Evolutionary conservation across 768 basidiomycete genomes (phyloP).

Genomic region (Boletus reticulatus): DNA sequence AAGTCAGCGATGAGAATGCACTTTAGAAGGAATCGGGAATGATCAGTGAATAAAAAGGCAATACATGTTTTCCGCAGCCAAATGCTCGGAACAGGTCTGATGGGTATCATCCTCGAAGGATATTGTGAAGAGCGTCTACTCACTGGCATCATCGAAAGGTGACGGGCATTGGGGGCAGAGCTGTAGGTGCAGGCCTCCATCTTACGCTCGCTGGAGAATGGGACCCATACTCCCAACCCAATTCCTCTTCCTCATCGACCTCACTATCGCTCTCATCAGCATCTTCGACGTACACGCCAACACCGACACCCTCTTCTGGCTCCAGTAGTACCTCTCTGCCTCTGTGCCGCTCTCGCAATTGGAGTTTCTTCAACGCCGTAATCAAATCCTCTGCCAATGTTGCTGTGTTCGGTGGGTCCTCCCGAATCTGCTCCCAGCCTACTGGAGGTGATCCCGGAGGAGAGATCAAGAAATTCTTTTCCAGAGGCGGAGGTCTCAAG

Average conservation of each 20-base stretch:
- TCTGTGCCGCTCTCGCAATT: constrained; percentile 44
- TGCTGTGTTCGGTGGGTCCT: constrained; percentile 83
- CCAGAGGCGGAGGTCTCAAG: constrained; percentile 72
- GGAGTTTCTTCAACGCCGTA: constrained; percentile 68
- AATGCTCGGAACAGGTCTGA: constrained; percentile 79
- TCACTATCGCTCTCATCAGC: constrained; percentile 45
- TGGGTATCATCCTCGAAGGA: constrained; percentile 53
- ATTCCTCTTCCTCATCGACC: constrained; percentile 25
- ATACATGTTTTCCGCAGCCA: constrained; percentile 58
- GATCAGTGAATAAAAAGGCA: constrained; percentile 52
- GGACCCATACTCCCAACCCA: constrained; percentile 62
- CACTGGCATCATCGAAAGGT: constrained; percentile 24
- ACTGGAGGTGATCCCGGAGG: constrained; percentile 97
- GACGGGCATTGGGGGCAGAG: constrained; percentile 51
- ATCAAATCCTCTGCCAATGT: constrained; percentile 90
- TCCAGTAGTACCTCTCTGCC: constrained; percentile 61
- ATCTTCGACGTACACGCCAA: constrained; percentile 78
- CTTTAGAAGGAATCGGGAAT: not conserved
- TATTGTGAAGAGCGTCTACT: constrained; percentile 14
- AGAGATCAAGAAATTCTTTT: constrained; percentile 97
- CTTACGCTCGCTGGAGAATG: constrained; percentile 45
- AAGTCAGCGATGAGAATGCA: constrained; percentile 7
- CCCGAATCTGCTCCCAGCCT: constrained; percentile 90
- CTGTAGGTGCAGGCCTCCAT: constrained; percentile 53
- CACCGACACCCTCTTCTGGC: constrained; percentile 66